Evolutionary conservation across 2,329 filamentous ascomycete species (phyloP).

Genomic region (Diaporthe citriasiana): DNA sequence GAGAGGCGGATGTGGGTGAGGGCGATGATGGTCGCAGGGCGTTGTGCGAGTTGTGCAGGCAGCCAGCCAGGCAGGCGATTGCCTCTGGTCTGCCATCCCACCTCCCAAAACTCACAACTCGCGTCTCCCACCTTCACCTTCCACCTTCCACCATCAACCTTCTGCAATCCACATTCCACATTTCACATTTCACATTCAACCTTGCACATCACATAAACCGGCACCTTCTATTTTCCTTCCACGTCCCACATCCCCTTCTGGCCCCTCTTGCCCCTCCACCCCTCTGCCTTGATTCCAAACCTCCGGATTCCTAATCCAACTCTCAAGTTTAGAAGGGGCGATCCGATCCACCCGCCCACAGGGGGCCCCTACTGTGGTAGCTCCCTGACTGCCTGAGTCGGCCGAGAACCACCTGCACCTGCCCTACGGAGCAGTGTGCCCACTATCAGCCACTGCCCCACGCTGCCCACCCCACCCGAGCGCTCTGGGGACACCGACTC

Average conservation of each 20-base stretch:
- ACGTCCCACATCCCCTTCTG: background rate
- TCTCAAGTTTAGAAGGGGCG: constrained; percentile 23
- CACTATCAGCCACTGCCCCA: constrained; percentile 19
- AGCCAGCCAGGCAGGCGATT: background rate
- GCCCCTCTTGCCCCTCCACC: background rate
- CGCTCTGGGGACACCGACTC: constrained; percentile 4
- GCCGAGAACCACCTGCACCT: constrained; percentile 27
- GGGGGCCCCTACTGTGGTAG: constrained; percentile 5
- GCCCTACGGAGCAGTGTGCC: constrained; percentile 23
- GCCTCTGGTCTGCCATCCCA: too few relatives aligned
- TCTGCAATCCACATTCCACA: background rate
- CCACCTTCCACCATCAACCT: background rate
- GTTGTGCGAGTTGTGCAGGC: constrained; percentile 13
- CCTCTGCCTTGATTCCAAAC: constrained; percentile 25
- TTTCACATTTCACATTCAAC: too few relatives aligned
- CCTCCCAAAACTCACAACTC: too few relatives aligned
- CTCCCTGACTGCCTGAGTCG: constrained; percentile 26
- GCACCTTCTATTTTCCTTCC: constrained; percentile 6
- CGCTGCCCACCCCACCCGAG: background rate
- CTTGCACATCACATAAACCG: too few relatives aligned
- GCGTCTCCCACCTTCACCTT: background rate
- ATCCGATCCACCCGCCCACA: constrained; percentile 20
- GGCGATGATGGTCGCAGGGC: background rate
- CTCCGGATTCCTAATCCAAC: constrained; percentile 14
- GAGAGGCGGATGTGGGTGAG: too few relatives aligned